Evolutionary conservation across 768 basidiomycete species (phyloP), one percentile per base, ranked within the genome.

Genomic region (Leccinum obscurum): DNA sequence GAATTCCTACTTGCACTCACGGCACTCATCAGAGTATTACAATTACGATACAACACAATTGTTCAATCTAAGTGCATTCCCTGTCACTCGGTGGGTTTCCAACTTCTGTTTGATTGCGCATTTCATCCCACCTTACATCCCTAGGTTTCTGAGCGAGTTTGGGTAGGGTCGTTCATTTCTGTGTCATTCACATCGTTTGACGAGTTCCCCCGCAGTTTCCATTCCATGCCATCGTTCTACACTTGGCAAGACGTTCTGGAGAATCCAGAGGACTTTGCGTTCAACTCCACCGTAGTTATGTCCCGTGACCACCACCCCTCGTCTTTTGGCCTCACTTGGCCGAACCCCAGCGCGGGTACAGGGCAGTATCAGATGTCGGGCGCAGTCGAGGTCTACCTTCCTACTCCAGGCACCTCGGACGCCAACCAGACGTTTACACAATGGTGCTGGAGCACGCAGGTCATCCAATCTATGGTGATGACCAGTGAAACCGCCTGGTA

Each of bases 201-300:
- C 17, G 3, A 3, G 8, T 28, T 32, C 30, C 4, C 2, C 35
- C 35, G n/a, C 39, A 83, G 83, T 9, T 85, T 84, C 72, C 85
- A 85, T 67, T 85, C 84, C 0, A 83, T 84, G 80, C 85, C 84
- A 5, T 85, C 84, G 1, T 83, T 85, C 70, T 85, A 83, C 62
- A 80, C 74, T 54, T 86, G 84, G 84, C 77, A 84, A 64, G 82
- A 85, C 65, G 84, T 82, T 1, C 77, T 85, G 3, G 63, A 69
- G 22, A 78, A 78, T 4, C 76, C 79, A 0, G 78, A 77, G 10
- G 84, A 85, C 64, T 85, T 83, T 70, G 74, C 74, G 26, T 85
- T 85, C 73, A 85, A 85, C 69, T 83, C 83, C 0, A 81, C 81
- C 0, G 83, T 81, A 10, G 83, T 85, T 7, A 74, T 77, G 63